These are phyloP conservation scores for Takashimella koratensis DNA, from an alignment of 1,284 basidiomycete species.

Conservation along the genomic window DNA sequence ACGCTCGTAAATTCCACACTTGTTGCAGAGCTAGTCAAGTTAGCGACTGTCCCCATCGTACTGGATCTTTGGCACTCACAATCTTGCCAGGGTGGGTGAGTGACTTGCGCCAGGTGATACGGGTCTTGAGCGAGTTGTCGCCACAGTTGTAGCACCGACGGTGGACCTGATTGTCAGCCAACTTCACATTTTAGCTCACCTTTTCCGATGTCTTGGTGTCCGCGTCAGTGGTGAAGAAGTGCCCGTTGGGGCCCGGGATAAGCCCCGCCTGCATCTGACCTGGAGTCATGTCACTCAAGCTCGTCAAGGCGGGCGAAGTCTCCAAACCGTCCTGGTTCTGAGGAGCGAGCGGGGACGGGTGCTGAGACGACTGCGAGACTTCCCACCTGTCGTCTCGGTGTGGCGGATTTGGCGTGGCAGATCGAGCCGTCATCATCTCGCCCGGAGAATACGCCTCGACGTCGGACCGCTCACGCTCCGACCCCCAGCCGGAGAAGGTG, in stretches of 20 bases:
- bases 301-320: not conserved
- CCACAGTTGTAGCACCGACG: constrained; percentile 11
- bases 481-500: not conserved
- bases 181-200: too few relatives aligned
- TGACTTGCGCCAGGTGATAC: constrained; percentile 8
- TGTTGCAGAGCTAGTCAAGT: constrained; percentile 13
- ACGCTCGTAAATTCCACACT: constrained; percentile 13
- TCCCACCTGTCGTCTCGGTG: not conserved
- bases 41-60: not conserved
- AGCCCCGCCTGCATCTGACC: not conserved
- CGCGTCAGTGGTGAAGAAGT: not conserved
- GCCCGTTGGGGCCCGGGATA: not conserved
- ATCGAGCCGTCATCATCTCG: not conserved
- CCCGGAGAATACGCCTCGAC: not conserved
- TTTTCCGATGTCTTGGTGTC: not conserved
- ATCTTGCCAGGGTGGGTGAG: constrained; percentile 5
- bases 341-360: not conserved
- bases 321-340: not conserved
- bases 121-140: constrained; percentile 1
- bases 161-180: not conserved
- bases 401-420: not conserved
- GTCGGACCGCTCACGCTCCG: not conserved
- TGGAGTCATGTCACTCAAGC: not conserved
- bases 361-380: not conserved
- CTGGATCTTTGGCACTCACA: constrained; percentile 1